Percentiles rank a stretch among this genome's conserved stretches.
Evolutionary conservation across 2,329 filamentous ascomycete genomes (phyloP).

Genomic region (Penicillium paneum): DNA sequence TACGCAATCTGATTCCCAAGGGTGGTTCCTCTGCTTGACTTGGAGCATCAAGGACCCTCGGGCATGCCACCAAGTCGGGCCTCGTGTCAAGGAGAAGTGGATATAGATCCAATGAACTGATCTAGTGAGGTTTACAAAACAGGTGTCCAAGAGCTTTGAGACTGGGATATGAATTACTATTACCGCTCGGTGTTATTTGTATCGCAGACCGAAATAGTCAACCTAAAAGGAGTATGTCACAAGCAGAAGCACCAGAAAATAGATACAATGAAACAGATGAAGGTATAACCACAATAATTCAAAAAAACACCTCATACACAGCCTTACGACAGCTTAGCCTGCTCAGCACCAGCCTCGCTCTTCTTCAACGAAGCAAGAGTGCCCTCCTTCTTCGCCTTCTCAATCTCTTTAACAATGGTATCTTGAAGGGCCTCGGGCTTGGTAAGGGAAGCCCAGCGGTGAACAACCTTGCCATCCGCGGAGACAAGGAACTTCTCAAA

Average conservation of each 20-base stretch:
- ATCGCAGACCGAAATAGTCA: background rate
- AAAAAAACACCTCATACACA: background rate
- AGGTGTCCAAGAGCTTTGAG: background rate
- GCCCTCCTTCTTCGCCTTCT: conserved; percentile 49
- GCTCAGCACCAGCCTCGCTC: conserved; percentile 16
- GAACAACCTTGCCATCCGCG: conserved; percentile 79
- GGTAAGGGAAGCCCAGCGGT: conserved; percentile 80
- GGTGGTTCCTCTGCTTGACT: conserved; percentile 19
- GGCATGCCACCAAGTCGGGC: background rate
- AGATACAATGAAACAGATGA: conserved; percentile 7
- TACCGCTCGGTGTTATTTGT: background rate
- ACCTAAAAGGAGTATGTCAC: background rate
- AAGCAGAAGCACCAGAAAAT: conserved; percentile 13
- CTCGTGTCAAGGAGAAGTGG: background rate
- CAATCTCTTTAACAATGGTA: conserved; percentile 70
- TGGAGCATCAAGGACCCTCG: background rate
- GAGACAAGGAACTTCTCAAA: conserved; percentile 97
- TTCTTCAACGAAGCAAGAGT: conserved; percentile 25
- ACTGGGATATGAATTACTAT: background rate
- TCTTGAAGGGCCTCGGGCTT: conserved; percentile 80
- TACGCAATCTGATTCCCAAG: conserved; percentile 74
- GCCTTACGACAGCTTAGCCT: conserved; percentile 22
- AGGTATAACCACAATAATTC: background rate
- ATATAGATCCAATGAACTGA: background rate
- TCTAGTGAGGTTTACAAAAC: background rate